Conservation (phyloP, 768 basidiomycete species). For the Leccinellum rugosiceps region DNA sequence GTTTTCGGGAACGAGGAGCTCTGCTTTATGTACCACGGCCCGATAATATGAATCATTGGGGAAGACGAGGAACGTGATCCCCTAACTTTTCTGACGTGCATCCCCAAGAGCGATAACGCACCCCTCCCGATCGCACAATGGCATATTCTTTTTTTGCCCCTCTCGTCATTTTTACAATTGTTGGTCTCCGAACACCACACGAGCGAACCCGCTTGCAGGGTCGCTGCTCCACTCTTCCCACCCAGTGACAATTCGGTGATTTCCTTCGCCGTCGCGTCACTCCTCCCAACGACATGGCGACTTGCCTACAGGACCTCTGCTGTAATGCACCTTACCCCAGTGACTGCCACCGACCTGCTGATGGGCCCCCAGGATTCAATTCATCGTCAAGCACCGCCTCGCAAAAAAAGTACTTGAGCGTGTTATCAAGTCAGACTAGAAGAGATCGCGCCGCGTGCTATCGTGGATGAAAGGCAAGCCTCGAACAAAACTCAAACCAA, state of each 20-base stretch:
- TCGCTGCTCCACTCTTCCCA: neutral
- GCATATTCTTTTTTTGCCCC: too few relatives aligned
- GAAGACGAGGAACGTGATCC: neutral
- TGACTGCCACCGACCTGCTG: neutral
- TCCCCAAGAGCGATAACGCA: neutral
- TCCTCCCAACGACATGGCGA: neutral
- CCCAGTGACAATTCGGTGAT: neutral
- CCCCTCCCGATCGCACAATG: neutral
- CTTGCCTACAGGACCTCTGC: neutral
- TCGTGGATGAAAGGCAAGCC: slow-evolving; percentile 3
- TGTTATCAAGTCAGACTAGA: neutral
- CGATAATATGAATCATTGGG: neutral
- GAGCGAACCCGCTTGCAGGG: neutral
- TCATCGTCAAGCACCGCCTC: neutral
- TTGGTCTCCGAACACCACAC: neutral
- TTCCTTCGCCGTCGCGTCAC: neutral
- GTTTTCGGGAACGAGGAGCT: neutral
- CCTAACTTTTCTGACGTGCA: neutral
- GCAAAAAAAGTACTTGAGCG: slow-evolving; percentile 2
- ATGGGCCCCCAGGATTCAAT: neutral
- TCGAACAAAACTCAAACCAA: neutral
- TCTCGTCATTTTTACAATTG: neutral
- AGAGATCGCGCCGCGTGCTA: neutral
- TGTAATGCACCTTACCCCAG: neutral
- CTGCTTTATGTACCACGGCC: neutral